Evolutionary conservation across 129 eudicot genomes (phyloP).

Genomic region (Pseudognaphalium luteoalbum): DNA sequence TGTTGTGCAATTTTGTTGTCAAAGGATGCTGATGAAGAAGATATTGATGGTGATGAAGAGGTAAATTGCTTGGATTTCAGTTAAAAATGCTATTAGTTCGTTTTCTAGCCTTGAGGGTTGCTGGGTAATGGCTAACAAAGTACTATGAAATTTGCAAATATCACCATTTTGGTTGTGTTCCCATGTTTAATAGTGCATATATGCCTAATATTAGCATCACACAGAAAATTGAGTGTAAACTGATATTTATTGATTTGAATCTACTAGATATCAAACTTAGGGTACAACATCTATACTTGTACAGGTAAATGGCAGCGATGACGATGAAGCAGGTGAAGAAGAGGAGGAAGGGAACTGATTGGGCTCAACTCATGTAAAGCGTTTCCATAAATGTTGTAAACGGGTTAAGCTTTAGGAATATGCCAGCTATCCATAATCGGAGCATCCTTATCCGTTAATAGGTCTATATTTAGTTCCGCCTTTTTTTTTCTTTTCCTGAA

Average conservation of each 20-base stretch:
- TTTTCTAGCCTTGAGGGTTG: not conserved
- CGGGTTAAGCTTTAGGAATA: not conserved
- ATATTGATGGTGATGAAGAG: slow-evolving; percentile 53
- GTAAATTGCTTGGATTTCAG: slow-evolving; percentile 23
- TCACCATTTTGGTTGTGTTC: not conserved
- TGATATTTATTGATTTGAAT: not conserved
- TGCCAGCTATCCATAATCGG: not conserved
- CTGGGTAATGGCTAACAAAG: not conserved
- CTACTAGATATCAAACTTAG: not conserved
- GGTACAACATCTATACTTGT: not conserved
- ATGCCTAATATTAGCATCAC: not conserved
- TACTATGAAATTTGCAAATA: not conserved
- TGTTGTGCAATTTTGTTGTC: not conserved
- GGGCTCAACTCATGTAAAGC: not conserved
- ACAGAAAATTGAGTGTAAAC: not conserved
- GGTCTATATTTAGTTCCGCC: not conserved
- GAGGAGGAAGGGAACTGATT: not conserved
- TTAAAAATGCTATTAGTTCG: not conserved
- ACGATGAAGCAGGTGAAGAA: not conserved
- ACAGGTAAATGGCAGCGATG: not conserved
- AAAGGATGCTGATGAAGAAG: slow-evolving; percentile 73
- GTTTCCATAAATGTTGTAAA: not conserved
- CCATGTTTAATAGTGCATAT: not conserved
- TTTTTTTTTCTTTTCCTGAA: not conserved
- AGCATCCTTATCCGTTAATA: not conserved